Base-by-base conservation (phyloP, 306 rosid species). In the Vigna trinervia region DNA sequence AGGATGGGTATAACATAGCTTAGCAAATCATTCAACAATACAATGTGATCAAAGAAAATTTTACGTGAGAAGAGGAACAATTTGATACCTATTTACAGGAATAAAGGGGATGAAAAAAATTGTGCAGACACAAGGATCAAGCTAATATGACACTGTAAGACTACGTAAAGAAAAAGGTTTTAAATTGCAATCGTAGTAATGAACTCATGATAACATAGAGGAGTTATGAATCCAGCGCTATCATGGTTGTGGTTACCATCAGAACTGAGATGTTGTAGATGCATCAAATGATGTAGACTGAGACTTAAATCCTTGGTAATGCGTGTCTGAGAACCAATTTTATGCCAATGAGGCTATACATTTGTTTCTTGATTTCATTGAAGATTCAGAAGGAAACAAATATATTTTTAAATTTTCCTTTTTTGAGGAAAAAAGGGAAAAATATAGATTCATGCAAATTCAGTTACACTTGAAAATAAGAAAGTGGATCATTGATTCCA, bases 321-420 rank as follows among this genome's bases (percentile, higher is more conserved):
- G 28, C 28, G 28, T 26, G 28, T 26, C 0, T 19, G 43, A 72
- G 19, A 72, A 20, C 13, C 6, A 6, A 53, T 38, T 13, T 48
- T 61, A 15, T 7, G 2, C 23, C 67, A 61, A 67, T 43, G 12
- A 57, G 7, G 58, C 48, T 17, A 19, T 28, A 43, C 28, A 54
- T 57, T 2, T 19, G 13, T 54, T 53, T 8, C 59, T 19, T 54
- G 13, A 57, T 57, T 57, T 11, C 15, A 57, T 57, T 22, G 8
- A 23, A 22, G n/a, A 22, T 60, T 30, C 66, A 17, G 59, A 73
- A 73, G 23, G 60, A 51, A 28, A 51, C 56, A 46, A 26, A 13
- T 11, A 19, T 15, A 69, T 28, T 48, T 69, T 17, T 26, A 26
- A 17, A 23, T 14, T 14, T 68, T 68, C 73, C 14, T 22, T 26